Evolutionary conservation across 2,329 filamentous ascomycete species (phyloP).

Genomic region (Arthrinium puccinioides): DNA sequence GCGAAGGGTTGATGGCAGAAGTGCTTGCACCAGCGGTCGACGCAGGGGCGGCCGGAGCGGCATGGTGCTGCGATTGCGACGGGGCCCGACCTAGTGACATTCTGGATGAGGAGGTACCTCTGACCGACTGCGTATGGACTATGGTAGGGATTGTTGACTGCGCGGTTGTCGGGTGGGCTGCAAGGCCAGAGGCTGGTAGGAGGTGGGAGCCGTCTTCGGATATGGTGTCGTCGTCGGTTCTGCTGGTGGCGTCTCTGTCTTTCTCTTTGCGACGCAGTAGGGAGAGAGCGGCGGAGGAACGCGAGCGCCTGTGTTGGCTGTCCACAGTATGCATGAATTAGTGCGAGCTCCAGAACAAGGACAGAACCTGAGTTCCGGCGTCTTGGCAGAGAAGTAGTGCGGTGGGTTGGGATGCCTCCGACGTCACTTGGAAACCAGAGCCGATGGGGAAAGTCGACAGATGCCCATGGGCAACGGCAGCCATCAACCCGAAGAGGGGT

Average conservation of each 20-base stretch:
- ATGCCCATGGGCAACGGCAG: too few species aligned
- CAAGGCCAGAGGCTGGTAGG: conserved; percentile 23
- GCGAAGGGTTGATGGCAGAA: not conserved
- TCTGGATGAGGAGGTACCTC: conserved; percentile 35
- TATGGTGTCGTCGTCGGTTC: conserved; percentile 36
- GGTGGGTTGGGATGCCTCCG: too few species aligned
- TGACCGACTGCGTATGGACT: conserved; percentile 27
- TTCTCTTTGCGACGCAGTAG: conserved; percentile 45
- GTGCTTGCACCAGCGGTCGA: not conserved
- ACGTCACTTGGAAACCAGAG: too few species aligned
- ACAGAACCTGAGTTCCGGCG: too few species aligned
- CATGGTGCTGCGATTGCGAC: conserved; percentile 18
- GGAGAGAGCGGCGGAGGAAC: conserved; percentile 42
- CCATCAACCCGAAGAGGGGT: too few species aligned
- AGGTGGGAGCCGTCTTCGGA: conserved; percentile 40
- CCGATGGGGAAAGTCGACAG: too few species aligned
- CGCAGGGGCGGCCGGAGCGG: not conserved
- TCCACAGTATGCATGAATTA: conserved; percentile 5
- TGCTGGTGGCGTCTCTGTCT: conserved; percentile 25
- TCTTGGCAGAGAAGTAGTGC: too few species aligned
- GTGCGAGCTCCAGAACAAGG: too few species aligned
- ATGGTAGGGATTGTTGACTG: conserved; percentile 29
- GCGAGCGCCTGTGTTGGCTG: conserved; percentile 45
- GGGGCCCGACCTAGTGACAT: conserved; percentile 39
- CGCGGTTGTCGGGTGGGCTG: conserved; percentile 23